Evolutionary conservation across 176 grass and related monocot genomes (phyloP).

Genomic region (Raddia distichophylla): DNA sequence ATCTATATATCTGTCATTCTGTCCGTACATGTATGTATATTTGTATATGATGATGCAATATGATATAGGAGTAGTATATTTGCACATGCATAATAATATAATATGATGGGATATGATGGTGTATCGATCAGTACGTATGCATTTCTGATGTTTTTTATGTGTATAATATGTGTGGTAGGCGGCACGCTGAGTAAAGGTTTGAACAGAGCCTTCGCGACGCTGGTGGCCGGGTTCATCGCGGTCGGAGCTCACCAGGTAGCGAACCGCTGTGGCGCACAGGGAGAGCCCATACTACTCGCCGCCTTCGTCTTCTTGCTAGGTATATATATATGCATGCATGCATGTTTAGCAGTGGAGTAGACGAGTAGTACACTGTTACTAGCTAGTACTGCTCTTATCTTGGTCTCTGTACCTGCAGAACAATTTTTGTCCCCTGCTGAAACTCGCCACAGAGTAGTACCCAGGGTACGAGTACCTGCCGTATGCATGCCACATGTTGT

Average conservation of each 20-base stretch:
- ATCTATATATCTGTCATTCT: too few relatives aligned
- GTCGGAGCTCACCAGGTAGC: slow-evolving; percentile 76
- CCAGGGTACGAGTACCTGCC: too few relatives aligned
- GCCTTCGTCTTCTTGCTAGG: slow-evolving; percentile 85
- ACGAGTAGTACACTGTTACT: too few relatives aligned
- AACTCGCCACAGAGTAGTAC: too few relatives aligned
- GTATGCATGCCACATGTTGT: not conserved
- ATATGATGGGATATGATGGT: not conserved
- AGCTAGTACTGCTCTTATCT: not conserved
- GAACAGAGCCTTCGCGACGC: slow-evolving; percentile 63
- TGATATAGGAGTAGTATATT: too few relatives aligned
- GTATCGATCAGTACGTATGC: not conserved
- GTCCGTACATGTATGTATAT: too few relatives aligned
- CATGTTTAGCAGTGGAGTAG: too few relatives aligned
- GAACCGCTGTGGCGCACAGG: slow-evolving; percentile 49
- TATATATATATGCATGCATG: not conserved
- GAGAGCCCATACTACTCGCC: slow-evolving; percentile 68
- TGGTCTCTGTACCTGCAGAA: not conserved
- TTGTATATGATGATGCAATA: too few relatives aligned
- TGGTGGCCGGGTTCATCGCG: slow-evolving; percentile 66
- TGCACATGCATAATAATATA: not conserved
- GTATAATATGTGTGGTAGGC: slow-evolving; percentile 31
- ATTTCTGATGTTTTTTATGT: not conserved
- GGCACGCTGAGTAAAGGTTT: slow-evolving; percentile 80
- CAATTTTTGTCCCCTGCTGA: too few relatives aligned